Base-by-base conservation (phyloP, 2,329 filamentous ascomycete species). In the Sclerotinia sclerotiorum region DNA sequence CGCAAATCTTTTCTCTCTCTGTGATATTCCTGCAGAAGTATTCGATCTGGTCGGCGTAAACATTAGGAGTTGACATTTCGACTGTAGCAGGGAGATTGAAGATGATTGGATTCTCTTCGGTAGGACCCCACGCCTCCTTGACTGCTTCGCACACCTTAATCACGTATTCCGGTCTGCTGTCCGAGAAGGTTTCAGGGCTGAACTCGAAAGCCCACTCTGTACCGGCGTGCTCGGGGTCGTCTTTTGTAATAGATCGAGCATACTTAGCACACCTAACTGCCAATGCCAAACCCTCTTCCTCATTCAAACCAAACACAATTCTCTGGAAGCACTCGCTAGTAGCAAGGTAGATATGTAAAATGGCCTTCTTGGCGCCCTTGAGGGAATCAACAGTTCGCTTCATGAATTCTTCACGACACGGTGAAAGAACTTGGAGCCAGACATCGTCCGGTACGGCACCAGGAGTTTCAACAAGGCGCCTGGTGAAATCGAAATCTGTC, bases 71-170 rank as follows among this genome's bases (percentile, higher is more conserved):
- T 0, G 92, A 82, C 88, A 97, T 89, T 81, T 99, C 95, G 48
- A 98, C 94, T 0, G 95, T 99, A 1, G 95, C 94, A 0, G 95
- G 94, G 64, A 99, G 85, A 82, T 98, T 98, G 85, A 99, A 95
- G 78, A 99, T 97, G 79, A 99, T 92, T 60, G 90, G 92, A 74
- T 88, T 89, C 79, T 92, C 87, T 51, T 83, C 87, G 0, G 87
- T 88, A 0, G 95, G 94, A 71, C 85, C 93, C 95, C 95, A 99
- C 0, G 94, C 95, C 7, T 84, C 90, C 85, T 97, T 97, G 76
- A 98, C 94, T 46, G 94, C 94, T 78, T 97, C 89, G 79, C 95
- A 98, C 54, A 98, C 85, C 77, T 89, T 81, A 46, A 98, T 81
- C 21, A 88, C 92, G 76, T 91, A 98, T 52, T 96, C 93, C 17